Evolutionary conservation across 2,329 filamentous ascomycete genomes (phyloP).

Genomic region (Ilyonectria sp.): DNA sequence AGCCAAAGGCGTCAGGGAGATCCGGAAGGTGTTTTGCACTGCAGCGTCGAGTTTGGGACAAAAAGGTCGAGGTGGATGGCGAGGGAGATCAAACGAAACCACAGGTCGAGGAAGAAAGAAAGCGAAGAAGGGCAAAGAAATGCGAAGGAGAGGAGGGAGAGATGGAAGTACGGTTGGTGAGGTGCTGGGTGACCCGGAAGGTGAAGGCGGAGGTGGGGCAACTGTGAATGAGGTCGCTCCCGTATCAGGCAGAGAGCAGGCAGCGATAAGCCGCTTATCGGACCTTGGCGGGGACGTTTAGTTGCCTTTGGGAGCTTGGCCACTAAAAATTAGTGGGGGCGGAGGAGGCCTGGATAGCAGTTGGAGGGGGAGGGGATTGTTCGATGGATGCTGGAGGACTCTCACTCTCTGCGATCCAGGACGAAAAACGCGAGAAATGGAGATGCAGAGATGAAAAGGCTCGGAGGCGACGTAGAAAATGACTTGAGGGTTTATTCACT

Average conservation of each 20-base stretch:
- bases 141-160: constrained; percentile 25
- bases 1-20: constrained; percentile 23
- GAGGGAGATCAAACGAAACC: constrained; percentile 1
- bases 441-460: neutral
- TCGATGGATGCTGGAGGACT: neutral
- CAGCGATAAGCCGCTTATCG: constrained; percentile 52
- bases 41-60: neutral
- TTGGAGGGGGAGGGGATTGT: constrained; percentile 9
- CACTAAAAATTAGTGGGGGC: constrained; percentile 23
- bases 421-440: neutral
- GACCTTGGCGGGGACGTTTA: constrained; percentile 37
- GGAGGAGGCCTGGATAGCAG: constrained; percentile 14
- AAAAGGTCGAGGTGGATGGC: neutral
- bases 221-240: constrained; percentile 44
- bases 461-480: neutral
- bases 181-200: constrained; percentile 44
- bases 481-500: neutral
- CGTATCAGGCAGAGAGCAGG: constrained; percentile 51
- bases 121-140: constrained; percentile 12
- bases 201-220: constrained; percentile 52
- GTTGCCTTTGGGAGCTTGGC: constrained; percentile 18
- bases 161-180: constrained; percentile 30
- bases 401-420: neutral
- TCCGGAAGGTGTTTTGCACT: constrained; percentile 9
- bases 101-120: constrained; percentile 3